Percentiles rank a stretch among this genome's conserved stretches.
phyloP scores from a whole-genome alignment of 371 early-diverging fungal genomes.

The Lichtheimia ornata region DNA sequence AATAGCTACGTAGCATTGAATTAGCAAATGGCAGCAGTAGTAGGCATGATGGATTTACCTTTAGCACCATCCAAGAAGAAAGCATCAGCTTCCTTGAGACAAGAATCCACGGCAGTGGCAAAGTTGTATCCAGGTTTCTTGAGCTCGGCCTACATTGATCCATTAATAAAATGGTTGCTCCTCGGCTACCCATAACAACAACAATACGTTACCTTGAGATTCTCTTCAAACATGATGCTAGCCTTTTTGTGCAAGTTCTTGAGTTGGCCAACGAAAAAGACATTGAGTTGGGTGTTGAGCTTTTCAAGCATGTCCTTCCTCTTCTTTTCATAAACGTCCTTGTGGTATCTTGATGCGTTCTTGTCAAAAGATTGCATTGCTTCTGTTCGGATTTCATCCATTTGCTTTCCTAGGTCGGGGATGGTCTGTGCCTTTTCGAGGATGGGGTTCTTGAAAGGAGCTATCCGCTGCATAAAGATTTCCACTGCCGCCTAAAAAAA shows the following conservation, averaged over 20 bases:
- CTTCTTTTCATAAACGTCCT: conserved; percentile 88
- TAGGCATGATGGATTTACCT: conserved; percentile 8
- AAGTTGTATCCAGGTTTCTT: conserved; percentile 58
- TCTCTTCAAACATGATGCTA: conserved; percentile 59
- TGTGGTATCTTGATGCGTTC: conserved; percentile 89
- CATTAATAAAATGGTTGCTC: conserved; percentile 8
- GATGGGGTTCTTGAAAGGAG: conserved; percentile 60
- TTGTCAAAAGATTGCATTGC: conserved; percentile 82
- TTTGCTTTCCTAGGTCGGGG: conserved; percentile 73
- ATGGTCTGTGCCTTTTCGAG: conserved; percentile 80
- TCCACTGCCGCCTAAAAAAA: conserved; percentile 65
- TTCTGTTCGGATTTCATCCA: conserved; percentile 55
- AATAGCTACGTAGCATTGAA: conserved; percentile 30
- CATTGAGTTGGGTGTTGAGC: conserved; percentile 76
- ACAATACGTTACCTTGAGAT: conserved; percentile 21
- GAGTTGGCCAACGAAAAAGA: conserved; percentile 83
- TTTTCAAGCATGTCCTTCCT: conserved; percentile 77
- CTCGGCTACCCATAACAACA: background rate
- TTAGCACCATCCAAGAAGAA: conserved; percentile 42
- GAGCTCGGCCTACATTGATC: conserved; percentile 26
- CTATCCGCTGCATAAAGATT: conserved; percentile 63
- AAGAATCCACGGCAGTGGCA: conserved; percentile 46
- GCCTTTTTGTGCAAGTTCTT: conserved; percentile 81
- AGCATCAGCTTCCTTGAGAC: conserved; percentile 45
- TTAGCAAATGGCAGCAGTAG: too few relatives aligned